Evolutionary conservation across 345 rosid species (phyloP), one percentile per base, ranked within the genome.

Genomic region (Atalantia buxifolia): DNA sequence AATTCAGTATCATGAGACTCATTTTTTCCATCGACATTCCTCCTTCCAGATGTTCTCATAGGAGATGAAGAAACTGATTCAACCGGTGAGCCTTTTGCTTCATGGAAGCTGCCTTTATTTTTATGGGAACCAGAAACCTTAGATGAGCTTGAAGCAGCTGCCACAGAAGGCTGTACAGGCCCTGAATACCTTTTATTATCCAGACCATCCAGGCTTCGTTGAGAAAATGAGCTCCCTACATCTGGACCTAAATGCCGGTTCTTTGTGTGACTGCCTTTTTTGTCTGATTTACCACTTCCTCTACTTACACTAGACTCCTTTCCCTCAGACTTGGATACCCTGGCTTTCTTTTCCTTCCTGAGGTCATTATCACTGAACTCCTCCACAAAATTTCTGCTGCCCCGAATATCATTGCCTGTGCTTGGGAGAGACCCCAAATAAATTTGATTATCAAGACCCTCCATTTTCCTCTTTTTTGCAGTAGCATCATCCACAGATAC

Each of bases 71-170:
- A 89, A 82, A 92, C 97, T 33, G 94, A 93, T 80, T 89, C 95
- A 57, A 93, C 98, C 14, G 97, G 97, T 22, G 98, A 93, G 67
- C 92, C 92, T 85, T 92, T 93, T 48, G 86, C 85, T 79, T 90
- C 95, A 24, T 80, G 90, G 79, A 88, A 84, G 83, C 87, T 82
- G 72, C 82, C 80, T 83, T 86, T 89, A 69, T 86, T 85, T 90
- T 89, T 89, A 81, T 86, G 94, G 74, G 98, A 91, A 83, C 91
- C 91, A 73, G 95, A 93, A 80, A 94, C 90, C 88, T 94, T 97
- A 71, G 97, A 97, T 30, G 99, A 96, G 83, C 97, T 94, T 16
- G 99, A 92, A 36, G 98, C 89, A 76, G 99, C 97, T 9, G 90
- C 92, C 71, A 83, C 77, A 74, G 92, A 83, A 79, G 85, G 85